Evolutionary conservation across 176 grass and related monocot species (phyloP).

Genomic region (Poa pratensis): DNA sequence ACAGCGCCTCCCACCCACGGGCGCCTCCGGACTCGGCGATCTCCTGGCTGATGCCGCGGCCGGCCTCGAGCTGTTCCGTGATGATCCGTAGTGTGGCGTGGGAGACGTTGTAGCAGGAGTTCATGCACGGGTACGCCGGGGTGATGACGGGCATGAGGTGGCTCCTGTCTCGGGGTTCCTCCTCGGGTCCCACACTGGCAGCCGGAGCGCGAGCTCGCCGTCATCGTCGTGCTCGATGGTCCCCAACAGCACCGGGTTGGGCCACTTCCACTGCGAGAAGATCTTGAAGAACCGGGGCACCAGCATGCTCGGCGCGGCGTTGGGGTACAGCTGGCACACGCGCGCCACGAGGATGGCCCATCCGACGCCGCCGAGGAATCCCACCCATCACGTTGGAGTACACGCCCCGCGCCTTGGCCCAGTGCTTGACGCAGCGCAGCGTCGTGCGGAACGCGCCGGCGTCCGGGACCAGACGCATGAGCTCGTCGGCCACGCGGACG

Average conservation of each 20-base stretch:
- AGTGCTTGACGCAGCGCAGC: slow-evolving; percentile 75
- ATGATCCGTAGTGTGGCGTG: slow-evolving; percentile 68
- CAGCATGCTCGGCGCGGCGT: slow-evolving; percentile 67
- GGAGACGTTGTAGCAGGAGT: slow-evolving; percentile 67
- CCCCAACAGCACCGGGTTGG: slow-evolving; percentile 62
- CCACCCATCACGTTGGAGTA: slow-evolving; percentile 88
- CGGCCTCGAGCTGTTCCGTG: slow-evolving; percentile 65
- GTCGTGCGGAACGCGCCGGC: slow-evolving; percentile 65
- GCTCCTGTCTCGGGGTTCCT: slow-evolving; percentile 31
- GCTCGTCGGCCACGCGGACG: slow-evolving; percentile 72
- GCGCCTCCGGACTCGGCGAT: slow-evolving; percentile 45
- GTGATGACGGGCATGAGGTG: slow-evolving; percentile 28
- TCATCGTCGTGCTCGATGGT: slow-evolving; percentile 63
- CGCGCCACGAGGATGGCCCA: slow-evolving; percentile 85
- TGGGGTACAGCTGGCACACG: slow-evolving; percentile 56
- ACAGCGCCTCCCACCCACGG: slow-evolving; percentile 58
- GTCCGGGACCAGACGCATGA: slow-evolving; percentile 75
- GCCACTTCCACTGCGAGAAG: slow-evolving; percentile 71
- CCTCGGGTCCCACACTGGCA: slow-evolving; percentile 72
- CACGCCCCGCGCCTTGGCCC: slow-evolving; percentile 71
- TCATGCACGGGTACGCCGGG: slow-evolving; percentile 17
- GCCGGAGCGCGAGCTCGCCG: slow-evolving; percentile 28
- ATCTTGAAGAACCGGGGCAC: slow-evolving; percentile 74
- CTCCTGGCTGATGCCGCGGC: slow-evolving; percentile 61
- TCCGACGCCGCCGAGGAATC: slow-evolving; percentile 81